Evolutionary conservation across 2,329 filamentous ascomycete genomes (phyloP).

Genomic region (Paecilomyces fulvus): DNA sequence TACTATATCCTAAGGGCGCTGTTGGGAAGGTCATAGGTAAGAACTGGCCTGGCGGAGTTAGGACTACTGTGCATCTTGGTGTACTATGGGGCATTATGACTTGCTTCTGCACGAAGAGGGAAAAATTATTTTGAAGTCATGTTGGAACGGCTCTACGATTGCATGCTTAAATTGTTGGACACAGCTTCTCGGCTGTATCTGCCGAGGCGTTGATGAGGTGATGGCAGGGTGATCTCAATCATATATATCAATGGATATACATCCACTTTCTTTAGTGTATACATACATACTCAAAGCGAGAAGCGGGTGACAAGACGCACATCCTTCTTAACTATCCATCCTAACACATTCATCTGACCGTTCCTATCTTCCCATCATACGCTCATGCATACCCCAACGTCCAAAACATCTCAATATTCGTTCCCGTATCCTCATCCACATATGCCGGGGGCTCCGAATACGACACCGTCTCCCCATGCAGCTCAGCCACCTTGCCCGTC

Average conservation of each 20-base stretch:
- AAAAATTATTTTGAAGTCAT: not conserved
- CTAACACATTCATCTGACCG: not conserved
- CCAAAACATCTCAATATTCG: slow-evolving; percentile 43
- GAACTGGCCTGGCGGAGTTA: not conserved
- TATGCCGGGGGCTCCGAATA: slow-evolving; percentile 37
- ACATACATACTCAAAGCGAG: too few species aligned
- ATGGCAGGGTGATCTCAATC: not conserved
- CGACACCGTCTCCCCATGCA: slow-evolving; percentile 44
- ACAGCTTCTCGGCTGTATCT: not conserved
- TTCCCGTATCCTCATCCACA: slow-evolving; percentile 41
- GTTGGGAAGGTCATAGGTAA: not conserved
- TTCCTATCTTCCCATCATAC: not conserved
- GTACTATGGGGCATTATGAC: not conserved
- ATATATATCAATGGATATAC: not conserved
- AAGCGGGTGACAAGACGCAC: too few species aligned
- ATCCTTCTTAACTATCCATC: too few species aligned
- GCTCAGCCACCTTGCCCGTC: slow-evolving; percentile 43
- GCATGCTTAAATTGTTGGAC: not conserved
- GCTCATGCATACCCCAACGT: slow-evolving; percentile 39
- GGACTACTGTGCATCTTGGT: not conserved
- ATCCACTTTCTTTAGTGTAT: not conserved
- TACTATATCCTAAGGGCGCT: not conserved
- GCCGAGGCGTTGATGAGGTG: not conserved
- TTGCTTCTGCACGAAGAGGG: not conserved
- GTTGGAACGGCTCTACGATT: not conserved